A percentile compares a stretch with the other conserved stretches of the same genome.
phyloP scores from a whole-genome alignment of 1,139 yeast genomes.

The Torulaspora pretoriensis region DNA sequence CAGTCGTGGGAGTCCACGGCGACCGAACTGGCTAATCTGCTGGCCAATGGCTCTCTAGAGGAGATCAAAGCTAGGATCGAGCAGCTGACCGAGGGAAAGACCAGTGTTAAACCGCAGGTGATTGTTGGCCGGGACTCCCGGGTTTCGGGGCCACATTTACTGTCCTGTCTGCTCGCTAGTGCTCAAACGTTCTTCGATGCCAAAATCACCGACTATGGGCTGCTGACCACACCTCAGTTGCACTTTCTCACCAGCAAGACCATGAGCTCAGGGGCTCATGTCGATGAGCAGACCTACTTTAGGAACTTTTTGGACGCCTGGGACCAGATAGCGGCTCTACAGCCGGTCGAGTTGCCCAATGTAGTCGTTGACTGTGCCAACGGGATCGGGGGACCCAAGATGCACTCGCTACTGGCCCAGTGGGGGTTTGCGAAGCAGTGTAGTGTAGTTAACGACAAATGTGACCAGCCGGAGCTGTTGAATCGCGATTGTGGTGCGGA shows the following conservation, averaged over 20 bases:
- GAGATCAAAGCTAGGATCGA: conserved; percentile 34
- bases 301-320: conserved; percentile 53
- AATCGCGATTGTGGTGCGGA: conserved; percentile 93
- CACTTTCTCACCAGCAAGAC: conserved; percentile 76
- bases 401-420: conserved; percentile 46
- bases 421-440: conserved; percentile 43
- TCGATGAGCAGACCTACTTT: conserved; percentile 66
- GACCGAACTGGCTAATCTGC: conserved; percentile 66
- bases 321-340: conserved; percentile 40
- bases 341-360: conserved; percentile 39
- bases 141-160: conserved; percentile 68
- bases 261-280: conserved; percentile 41
- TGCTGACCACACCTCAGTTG: conserved; percentile 89
- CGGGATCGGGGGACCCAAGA: conserved; percentile 90
- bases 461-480: conserved; percentile 51
- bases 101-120: conserved; percentile 35
- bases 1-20: conserved; percentile 82
- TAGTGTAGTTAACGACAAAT: conserved; percentile 57
- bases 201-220: conserved; percentile 51
- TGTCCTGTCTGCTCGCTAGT: conserved; percentile 65
- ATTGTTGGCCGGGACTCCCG: conserved; percentile 70
- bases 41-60: conserved; percentile 28
- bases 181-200: conserved; percentile 47
- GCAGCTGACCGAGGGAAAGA: conserved; percentile 32
- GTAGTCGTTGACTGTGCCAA: conserved; percentile 78